Conservation (phyloP, 1,139 yeast genomes). For the Yamadazyma mexicana region DNA sequence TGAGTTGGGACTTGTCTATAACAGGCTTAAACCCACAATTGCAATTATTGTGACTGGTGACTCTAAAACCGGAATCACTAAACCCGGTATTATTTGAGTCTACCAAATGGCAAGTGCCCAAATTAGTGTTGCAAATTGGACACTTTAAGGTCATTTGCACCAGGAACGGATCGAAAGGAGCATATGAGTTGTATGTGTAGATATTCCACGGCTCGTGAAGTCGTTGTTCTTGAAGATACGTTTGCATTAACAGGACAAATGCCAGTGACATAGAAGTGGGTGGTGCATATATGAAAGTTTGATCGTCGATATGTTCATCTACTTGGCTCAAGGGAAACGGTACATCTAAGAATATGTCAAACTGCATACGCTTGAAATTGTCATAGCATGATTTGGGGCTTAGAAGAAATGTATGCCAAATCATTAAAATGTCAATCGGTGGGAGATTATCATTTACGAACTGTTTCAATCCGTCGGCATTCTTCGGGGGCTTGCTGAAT, state of each 20-base stretch:
- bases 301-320: constrained; percentile 5
- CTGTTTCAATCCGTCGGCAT: not conserved
- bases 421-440: constrained; percentile 31
- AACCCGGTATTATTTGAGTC: constrained; percentile 20
- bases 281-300: constrained; percentile 7
- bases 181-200: constrained; percentile 8
- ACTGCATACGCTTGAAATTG: constrained; percentile 24
- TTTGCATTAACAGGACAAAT: constrained; percentile 2
- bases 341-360: constrained; percentile 20
- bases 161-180: constrained; percentile 9
- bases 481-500: not conserved
- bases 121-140: constrained; percentile 19
- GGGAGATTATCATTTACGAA: not conserved
- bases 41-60: constrained; percentile 4
- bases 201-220: not conserved
- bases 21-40: constrained; percentile 12
- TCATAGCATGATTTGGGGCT: constrained; percentile 26
- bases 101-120: constrained; percentile 16
- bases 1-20: constrained; percentile 7
- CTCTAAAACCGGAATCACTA: constrained; percentile 19
- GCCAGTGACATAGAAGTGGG: not conserved
- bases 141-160: constrained; percentile 14
- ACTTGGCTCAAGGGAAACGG: constrained; percentile 23
- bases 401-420: constrained; percentile 34
- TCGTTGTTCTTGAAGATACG: not conserved